Conservation (phyloP, 2,329 filamentous ascomycete genomes). For the Tolypocladium sp. region DNA sequence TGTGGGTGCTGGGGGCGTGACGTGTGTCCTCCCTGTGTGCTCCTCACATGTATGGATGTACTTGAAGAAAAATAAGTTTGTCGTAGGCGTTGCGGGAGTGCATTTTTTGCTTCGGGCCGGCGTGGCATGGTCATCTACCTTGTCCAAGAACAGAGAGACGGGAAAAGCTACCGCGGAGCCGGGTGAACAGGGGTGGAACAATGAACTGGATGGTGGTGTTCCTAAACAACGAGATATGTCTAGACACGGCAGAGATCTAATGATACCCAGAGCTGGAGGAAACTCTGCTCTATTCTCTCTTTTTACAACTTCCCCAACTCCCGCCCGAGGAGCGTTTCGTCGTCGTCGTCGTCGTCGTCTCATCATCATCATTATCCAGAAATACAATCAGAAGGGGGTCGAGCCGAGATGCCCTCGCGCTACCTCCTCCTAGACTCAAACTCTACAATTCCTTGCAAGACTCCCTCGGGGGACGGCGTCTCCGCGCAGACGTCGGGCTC, state of each 20-base stretch:
- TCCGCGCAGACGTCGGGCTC: slow-evolving; percentile 73
- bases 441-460: slow-evolving; percentile 56
- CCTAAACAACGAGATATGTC: not conserved
- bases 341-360: not conserved
- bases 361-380: not conserved
- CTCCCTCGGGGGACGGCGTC: slow-evolving; percentile 72
- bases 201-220: not conserved
- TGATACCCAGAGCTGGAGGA: not conserved
- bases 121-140: not conserved
- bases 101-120: not conserved
- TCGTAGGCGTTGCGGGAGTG: not conserved
- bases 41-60: not conserved
- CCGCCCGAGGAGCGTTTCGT: not conserved
- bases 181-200: not conserved
- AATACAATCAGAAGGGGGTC: not conserved
- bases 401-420: not conserved
- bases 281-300: slow-evolving; percentile 2
- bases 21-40: not conserved
- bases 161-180: not conserved
- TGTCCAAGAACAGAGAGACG: not conserved
- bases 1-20: slow-evolving; percentile 75
- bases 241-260: not conserved
- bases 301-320: not conserved
- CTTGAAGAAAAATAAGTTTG: not conserved
- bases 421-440: not conserved